Evolutionary conservation across 768 basidiomycete genomes (phyloP).

Genomic region (Lentinula raphanica): DNA sequence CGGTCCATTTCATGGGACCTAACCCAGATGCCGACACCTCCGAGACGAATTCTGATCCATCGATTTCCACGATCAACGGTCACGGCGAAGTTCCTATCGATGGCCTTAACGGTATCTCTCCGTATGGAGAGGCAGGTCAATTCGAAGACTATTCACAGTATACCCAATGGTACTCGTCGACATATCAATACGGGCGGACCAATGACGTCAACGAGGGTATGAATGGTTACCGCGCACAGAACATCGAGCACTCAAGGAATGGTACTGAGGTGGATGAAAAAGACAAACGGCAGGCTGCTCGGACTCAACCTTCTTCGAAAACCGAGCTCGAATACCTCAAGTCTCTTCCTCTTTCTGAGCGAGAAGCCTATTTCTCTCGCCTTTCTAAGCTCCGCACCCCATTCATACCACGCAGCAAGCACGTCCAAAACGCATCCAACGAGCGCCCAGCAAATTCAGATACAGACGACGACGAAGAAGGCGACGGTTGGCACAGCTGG

Average conservation of each 20-base stretch:
- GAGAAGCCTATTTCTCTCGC: background rate
- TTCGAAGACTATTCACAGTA: background rate
- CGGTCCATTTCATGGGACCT: background rate
- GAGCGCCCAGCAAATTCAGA: background rate
- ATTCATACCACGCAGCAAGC: background rate
- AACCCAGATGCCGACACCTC: background rate
- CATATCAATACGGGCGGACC: background rate
- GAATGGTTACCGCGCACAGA: too few relatives aligned
- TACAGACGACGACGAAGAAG: background rate
- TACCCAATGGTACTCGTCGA: background rate
- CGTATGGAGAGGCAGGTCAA: background rate
- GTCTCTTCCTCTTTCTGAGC: background rate
- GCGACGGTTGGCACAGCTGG: background rate
- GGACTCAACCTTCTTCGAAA: background rate
- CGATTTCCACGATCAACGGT: background rate
- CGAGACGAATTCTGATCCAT: background rate
- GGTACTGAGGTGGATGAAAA: background rate
- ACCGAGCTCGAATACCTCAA: slow-evolving; percentile 2
- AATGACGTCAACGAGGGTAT: background rate
- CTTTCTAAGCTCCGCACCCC: background rate
- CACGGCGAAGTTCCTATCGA: background rate
- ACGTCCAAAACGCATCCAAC: background rate
- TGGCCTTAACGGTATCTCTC: background rate
- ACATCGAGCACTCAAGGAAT: background rate
- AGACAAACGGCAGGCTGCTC: background rate